These are phyloP conservation scores for Trichomonascaceae sp. DNA, from an alignment of 1,139 yeast genomes.

Conservation along the genomic window DNA sequence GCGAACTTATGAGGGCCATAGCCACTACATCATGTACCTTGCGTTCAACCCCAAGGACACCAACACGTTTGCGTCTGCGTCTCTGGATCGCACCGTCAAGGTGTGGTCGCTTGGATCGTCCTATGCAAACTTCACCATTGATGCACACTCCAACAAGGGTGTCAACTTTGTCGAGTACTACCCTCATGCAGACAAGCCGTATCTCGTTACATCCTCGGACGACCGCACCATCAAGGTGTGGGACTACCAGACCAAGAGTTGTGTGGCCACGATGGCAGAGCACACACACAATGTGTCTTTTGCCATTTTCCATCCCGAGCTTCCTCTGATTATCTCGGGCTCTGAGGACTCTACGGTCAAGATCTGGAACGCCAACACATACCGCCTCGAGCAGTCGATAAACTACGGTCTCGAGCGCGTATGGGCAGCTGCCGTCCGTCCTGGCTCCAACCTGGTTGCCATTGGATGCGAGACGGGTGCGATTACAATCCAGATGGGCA, in stretches of 20 bases:
- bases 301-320: conserved; percentile 93
- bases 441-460: conserved; percentile 68
- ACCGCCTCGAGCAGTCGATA: conserved; percentile 78
- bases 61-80: conserved; percentile 93
- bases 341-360: conserved; percentile 87
- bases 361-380: conserved; percentile 83
- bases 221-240: conserved; percentile 84
- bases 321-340: conserved; percentile 79
- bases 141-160: conserved; percentile 86
- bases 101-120: conserved; percentile 90
- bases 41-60: conserved; percentile 97
- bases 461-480: conserved; percentile 94
- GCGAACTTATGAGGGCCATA: conserved; percentile 90
- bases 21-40: conserved; percentile 87
- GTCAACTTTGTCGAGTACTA: conserved; percentile 94
- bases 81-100: conserved; percentile 90
- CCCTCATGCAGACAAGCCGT: conserved; percentile 95
- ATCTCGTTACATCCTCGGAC: conserved; percentile 83
- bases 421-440: conserved; percentile 83
- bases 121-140: conserved; percentile 82
- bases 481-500: conserved; percentile 75
- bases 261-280: conserved; percentile 89
- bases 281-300: conserved; percentile 90
- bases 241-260: conserved; percentile 96
- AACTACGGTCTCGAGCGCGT: conserved; percentile 90